Base-by-base conservation (phyloP, 148 eudicot genomes). In the Vaccinium macrocarpon region DNA sequence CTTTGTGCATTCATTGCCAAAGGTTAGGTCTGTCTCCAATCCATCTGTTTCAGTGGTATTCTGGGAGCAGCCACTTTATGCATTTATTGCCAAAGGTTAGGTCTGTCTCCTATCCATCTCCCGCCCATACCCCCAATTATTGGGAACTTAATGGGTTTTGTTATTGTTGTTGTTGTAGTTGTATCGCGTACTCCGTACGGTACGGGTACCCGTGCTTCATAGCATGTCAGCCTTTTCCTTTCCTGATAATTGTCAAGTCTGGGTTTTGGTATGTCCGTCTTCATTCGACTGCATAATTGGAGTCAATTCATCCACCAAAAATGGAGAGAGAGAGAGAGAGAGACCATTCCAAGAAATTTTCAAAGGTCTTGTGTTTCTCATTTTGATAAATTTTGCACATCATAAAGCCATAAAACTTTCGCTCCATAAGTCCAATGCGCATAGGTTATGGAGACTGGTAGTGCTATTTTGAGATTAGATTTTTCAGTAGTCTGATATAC, bases 171-270 rank as follows among this genome's bases (percentile, higher is more conserved):
- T n/a, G 38, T 35, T 35, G 2, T 35, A 35, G 38, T 3, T 3
- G 38, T 35, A 35, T 35, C 3, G 38, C 3, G 38, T 35, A 2
- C 38, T 35, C 38, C 38, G 3, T 35, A 35, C 38, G 38, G 38
- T 35, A 35, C 38, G 38, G 38, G 38, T 35, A 35, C 38, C 38
- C 38, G 38, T 35, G 38, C 38, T 35, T 35, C 38, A 35, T 35
- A 35, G 38, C 35, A 2, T 51, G 11, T 79, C n/a, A 84, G 21
- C 66, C 15, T 25, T 55, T 27, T 81, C 51, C 59, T 5, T 23
- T 75, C 59, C 76, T 64, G 46, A 48, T 68, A 13, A 68, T 66
- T 29, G 83, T 81, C 48, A 55, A 80, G 8, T 48, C 23, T n/a
- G 23, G 15, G 29, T 81, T 46, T 80, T 51, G 48, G 81, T 42